Conservation (phyloP, 371 early-diverging fungal species). For the Zancudomyces culisetae region DNA sequence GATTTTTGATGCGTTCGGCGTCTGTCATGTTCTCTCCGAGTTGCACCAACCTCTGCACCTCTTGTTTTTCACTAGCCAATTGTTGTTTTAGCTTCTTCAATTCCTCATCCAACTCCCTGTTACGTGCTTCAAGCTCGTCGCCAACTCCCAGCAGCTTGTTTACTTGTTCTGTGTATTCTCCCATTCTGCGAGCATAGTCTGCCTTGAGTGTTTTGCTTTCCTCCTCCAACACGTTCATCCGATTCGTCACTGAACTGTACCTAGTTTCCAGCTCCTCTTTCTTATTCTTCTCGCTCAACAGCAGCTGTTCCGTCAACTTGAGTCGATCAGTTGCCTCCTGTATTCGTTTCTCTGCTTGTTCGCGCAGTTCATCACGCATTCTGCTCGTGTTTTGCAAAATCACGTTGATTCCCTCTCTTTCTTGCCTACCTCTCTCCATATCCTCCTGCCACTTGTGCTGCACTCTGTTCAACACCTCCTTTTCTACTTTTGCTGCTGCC, state of each 20-base stretch:
- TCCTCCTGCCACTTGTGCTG: constrained; percentile 20
- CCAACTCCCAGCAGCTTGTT: constrained; percentile 14
- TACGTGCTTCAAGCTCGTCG: constrained; percentile 11
- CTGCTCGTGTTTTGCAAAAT: constrained; percentile 22
- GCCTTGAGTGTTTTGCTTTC: not conserved
- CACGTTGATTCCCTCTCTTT: constrained; percentile 19
- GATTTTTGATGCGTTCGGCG: not conserved
- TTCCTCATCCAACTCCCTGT: constrained; percentile 22
- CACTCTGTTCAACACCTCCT: constrained; percentile 8
- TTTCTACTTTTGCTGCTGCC: constrained; percentile 11
- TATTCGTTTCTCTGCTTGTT: constrained; percentile 9
- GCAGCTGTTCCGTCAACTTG: not conserved
- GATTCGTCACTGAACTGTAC: no score
- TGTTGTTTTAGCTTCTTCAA: constrained; percentile 26
- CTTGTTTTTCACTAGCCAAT: constrained; percentile 25
- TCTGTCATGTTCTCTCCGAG: constrained; percentile 1
- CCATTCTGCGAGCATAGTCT: not conserved
- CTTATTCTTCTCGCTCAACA: not conserved
- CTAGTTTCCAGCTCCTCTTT: constrained; percentile 1
- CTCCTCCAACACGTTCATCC: no score
- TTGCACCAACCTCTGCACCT: constrained; percentile 5
- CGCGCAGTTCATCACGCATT: constrained; percentile 23
- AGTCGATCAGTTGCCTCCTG: not conserved
- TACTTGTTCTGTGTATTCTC: not conserved
- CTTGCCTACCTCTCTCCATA: constrained; percentile 12